These are phyloP conservation scores for Schwanniomyces sp. DNA, from an alignment of 805 yeast species.

Conservation along the genomic window DNA sequence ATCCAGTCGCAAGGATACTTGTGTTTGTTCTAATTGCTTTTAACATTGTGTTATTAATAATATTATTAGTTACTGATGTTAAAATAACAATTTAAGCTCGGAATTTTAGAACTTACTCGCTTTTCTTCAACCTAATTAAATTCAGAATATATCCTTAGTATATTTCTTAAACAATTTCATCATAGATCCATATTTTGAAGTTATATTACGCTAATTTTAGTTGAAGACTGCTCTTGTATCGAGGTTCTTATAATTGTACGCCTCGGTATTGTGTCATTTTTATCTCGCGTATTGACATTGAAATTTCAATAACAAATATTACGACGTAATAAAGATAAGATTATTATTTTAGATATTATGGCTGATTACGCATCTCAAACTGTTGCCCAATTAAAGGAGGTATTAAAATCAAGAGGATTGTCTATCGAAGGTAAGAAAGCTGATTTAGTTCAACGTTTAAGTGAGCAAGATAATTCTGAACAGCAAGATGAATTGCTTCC, in stretches of 20 bases:
- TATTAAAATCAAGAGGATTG: conserved; percentile 65
- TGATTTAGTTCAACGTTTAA: conserved; percentile 66
- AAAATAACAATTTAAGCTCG: conserved; percentile 5
- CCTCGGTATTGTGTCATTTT: background rate
- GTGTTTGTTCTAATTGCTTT: conserved; percentile 16
- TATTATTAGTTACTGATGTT: conserved; percentile 19
- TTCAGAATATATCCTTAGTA: too few species aligned
- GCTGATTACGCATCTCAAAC: conserved; percentile 62
- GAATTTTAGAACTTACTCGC: background rate
- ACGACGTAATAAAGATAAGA: background rate
- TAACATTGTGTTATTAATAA: conserved; percentile 15
- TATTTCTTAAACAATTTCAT: too few species aligned
- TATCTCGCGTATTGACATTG: conserved; percentile 4
- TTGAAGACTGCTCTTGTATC: too few species aligned
- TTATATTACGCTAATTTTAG: too few species aligned
- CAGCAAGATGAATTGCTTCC: conserved; percentile 4
- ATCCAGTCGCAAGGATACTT: conserved; percentile 23
- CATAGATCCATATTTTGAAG: too few species aligned
- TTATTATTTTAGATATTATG: conserved; percentile 29
- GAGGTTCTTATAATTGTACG: background rate
- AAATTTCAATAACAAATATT: background rate
- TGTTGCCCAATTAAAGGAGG: conserved; percentile 82
- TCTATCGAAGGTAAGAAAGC: conserved; percentile 77
- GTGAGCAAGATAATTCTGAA: conserved; percentile 47
- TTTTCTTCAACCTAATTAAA: background rate